Evolutionary conservation across 805 yeast genomes (phyloP).

Genomic region (Barnettozyma botsteinii): DNA sequence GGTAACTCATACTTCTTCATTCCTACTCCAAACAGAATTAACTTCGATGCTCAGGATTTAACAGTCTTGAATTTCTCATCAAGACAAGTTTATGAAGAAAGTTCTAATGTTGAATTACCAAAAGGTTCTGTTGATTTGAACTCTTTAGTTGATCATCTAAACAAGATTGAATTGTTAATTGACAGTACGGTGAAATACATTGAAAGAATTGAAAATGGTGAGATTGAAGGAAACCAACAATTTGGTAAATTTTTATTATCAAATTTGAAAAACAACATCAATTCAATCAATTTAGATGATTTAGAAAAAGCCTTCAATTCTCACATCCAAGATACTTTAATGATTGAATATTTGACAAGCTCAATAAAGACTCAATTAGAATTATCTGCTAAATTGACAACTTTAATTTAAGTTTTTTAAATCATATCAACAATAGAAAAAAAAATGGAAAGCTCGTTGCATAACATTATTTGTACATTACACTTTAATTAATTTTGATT

Average conservation of each 20-base stretch:
- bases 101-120: slow-evolving; percentile 25
- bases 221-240: slow-evolving; percentile 45
- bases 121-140: slow-evolving; percentile 37
- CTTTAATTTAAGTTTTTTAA: slow-evolving; percentile 32
- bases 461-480: not conserved
- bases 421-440: not conserved
- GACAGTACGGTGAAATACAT: slow-evolving; percentile 46
- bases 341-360: slow-evolving; percentile 77
- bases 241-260: slow-evolving; percentile 64
- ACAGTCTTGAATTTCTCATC: slow-evolving; percentile 46
- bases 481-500: not conserved
- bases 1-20: slow-evolving; percentile 54
- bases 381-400: slow-evolving; percentile 67
- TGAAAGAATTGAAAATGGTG: slow-evolving; percentile 35
- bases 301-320: slow-evolving; percentile 58
- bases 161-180: slow-evolving; percentile 40
- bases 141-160: slow-evolving; percentile 41
- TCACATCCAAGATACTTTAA: slow-evolving; percentile 72
- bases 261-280: slow-evolving; percentile 44
- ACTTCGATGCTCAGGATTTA: slow-evolving; percentile 53
- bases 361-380: slow-evolving; percentile 83
- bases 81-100: slow-evolving; percentile 29
- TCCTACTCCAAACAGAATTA: slow-evolving; percentile 64
- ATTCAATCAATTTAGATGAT: slow-evolving; percentile 39
- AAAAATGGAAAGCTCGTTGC: not conserved